Conservation (phyloP, 805 yeast genomes). For the Candida qinlingensis region DNA sequence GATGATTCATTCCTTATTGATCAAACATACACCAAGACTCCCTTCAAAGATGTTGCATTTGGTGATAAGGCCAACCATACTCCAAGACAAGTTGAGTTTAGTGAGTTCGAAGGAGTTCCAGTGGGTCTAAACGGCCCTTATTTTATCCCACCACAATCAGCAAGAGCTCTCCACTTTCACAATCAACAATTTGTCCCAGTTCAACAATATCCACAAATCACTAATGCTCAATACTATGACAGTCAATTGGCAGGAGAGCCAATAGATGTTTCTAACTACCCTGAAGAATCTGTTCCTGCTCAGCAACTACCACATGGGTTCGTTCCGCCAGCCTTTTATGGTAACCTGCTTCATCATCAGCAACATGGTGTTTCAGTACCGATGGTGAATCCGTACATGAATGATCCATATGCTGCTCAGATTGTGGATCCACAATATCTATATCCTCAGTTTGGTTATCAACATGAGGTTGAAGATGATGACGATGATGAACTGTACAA, state of each 20-base stretch:
- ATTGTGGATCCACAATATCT: constrained; percentile 1
- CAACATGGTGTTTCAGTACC: background rate
- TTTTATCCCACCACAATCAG: constrained; percentile 1
- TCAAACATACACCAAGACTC: constrained; percentile 43
- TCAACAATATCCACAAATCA: constrained; percentile 13
- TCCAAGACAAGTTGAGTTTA: background rate
- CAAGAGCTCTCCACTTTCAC: background rate
- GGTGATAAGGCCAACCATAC: constrained; percentile 2
- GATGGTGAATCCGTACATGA: background rate
- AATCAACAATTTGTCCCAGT: constrained; percentile 1
- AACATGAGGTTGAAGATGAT: constrained; percentile 6
- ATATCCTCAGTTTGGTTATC: constrained; percentile 2
- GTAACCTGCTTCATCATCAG: background rate
- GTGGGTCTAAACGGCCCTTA: background rate
- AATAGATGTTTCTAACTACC: constrained; percentile 1
- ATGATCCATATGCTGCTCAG: constrained; percentile 7
- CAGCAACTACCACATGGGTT: background rate
- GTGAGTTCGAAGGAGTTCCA: constrained; percentile 1
- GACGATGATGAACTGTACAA: constrained; percentile 14
- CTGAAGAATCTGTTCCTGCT: constrained; percentile 3
- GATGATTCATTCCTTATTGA: constrained; percentile 47
- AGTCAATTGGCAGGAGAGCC: constrained; percentile 13
- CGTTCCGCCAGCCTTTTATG: constrained; percentile 6
- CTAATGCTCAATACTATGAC: constrained; percentile 26
- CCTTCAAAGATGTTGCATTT: constrained; percentile 18